A percentile compares a stretch with the other conserved stretches of the same genome.
Evolutionary conservation across 768 basidiomycete species (phyloP).

Genomic region (Clathrus columnatus): DNA sequence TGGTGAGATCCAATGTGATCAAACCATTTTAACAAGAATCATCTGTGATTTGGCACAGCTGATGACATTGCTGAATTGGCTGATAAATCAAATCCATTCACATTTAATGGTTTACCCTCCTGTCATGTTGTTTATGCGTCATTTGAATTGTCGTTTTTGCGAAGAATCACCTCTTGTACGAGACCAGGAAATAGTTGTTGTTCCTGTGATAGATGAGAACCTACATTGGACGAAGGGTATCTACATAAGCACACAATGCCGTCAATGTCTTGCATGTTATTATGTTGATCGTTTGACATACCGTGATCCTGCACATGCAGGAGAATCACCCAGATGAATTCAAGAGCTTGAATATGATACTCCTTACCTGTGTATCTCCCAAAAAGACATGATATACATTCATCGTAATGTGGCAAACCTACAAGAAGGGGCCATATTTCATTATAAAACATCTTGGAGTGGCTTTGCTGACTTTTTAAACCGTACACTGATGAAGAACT

Average conservation of each 20-base stretch:
- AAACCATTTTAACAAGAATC: background rate
- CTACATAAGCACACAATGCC: constrained; percentile 2
- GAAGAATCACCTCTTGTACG: background rate
- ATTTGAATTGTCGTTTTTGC: background rate
- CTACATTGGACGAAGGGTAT: background rate
- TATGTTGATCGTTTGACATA: constrained; percentile 17
- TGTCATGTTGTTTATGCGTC: background rate
- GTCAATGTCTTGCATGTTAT: constrained; percentile 16
- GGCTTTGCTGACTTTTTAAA: constrained; percentile 24
- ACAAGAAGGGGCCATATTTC: constrained; percentile 19
- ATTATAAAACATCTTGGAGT: constrained; percentile 23
- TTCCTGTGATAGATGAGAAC: background rate
- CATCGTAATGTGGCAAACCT: constrained; percentile 18
- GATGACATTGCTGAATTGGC: background rate
- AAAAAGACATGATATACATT: constrained; percentile 19
- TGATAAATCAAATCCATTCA: background rate
- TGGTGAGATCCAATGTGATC: background rate
- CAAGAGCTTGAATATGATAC: constrained; percentile 15
- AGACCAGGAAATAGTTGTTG: background rate
- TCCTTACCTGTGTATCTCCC: constrained; percentile 20
- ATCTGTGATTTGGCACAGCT: background rate
- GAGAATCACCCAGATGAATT: background rate
- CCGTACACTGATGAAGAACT: background rate
- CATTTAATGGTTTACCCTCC: background rate
- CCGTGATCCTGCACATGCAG: background rate